Conservation (phyloP, 768 basidiomycete species). For the Boletus speciosus region DNA sequence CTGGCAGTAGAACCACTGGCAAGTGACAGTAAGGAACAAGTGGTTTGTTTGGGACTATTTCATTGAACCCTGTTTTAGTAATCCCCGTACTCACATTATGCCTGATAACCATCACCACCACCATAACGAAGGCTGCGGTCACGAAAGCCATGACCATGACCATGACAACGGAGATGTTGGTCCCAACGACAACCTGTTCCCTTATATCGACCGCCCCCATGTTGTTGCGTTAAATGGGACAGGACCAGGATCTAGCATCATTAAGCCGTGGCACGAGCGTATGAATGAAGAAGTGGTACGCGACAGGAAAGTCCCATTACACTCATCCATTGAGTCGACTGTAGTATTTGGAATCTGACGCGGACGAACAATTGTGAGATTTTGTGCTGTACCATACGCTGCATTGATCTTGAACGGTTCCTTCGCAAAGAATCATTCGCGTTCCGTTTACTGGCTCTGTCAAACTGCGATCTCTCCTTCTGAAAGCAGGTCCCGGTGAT, state of each 20-base stretch:
- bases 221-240: slow-evolving; percentile 75
- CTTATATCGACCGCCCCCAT: slow-evolving; percentile 74
- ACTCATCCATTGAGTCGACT: slow-evolving; percentile 2
- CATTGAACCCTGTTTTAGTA: not conserved
- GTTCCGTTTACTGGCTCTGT: slow-evolving; percentile 88
- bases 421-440: slow-evolving; percentile 62
- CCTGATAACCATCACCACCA: slow-evolving; percentile 36
- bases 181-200: slow-evolving; percentile 68
- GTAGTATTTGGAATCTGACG: slow-evolving; percentile 84
- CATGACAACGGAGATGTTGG: slow-evolving; percentile 47
- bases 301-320: not conserved
- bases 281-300: slow-evolving; percentile 66
- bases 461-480: slow-evolving; percentile 73
- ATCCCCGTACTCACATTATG: slow-evolving; percentile 7
- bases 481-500: slow-evolving; percentile 80
- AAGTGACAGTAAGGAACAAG: not conserved
- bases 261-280: slow-evolving; percentile 87
- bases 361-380: slow-evolving; percentile 82
- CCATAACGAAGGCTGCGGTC: slow-evolving; percentile 48
- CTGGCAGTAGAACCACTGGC: not conserved
- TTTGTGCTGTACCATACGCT: not conserved
- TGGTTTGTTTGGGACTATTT: slow-evolving; percentile 19
- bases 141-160: slow-evolving; percentile 59
- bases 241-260: slow-evolving; percentile 50
- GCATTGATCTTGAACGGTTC: slow-evolving; percentile 3